Percentiles rank a stretch among this genome's conserved stretches.
These are phyloP conservation scores for Trichoderma reesei DNA, from an alignment of 495 filamentous ascomycete genomes.

Conservation along the genomic window DNA sequence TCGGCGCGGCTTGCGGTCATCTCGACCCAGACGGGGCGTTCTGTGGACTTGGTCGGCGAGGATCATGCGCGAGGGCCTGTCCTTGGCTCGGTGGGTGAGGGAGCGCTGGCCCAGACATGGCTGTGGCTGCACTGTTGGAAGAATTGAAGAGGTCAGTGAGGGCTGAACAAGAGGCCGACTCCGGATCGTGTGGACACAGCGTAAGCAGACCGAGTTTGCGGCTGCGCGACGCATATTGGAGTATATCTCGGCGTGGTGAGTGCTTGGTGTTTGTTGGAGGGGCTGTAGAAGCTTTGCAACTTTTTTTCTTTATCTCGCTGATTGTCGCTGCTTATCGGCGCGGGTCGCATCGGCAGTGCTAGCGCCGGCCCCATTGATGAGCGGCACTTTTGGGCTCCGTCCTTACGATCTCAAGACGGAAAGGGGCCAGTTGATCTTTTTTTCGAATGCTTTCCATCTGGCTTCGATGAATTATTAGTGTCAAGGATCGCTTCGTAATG, in stretches of 20 bases:
- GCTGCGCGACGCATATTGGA: slow-evolving; percentile 6
- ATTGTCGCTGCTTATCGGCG: background rate
- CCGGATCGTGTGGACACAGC: slow-evolving; percentile 15
- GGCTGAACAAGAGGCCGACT: background rate
- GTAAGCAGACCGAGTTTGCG: slow-evolving; percentile 24
- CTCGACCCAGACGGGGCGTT: slow-evolving; percentile 35
- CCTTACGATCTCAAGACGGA: no score
- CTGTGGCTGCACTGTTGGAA: slow-evolving; percentile 4
- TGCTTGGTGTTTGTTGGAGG: background rate
- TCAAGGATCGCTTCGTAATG: no score
- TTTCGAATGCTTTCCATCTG: no score
- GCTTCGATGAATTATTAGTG: no score
- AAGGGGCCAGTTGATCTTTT: no score
- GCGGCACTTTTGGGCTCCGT: no score
- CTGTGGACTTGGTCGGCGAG: slow-evolving; percentile 63
- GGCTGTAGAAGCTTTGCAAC: background rate
- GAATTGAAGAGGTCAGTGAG: background rate
- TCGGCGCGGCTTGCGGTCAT: slow-evolving; percentile 24
- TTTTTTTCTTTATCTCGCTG: background rate
- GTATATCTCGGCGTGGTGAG: background rate
- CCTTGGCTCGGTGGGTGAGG: slow-evolving; percentile 25
- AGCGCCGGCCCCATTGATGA: background rate
- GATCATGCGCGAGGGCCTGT: slow-evolving; percentile 61
- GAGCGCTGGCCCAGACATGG: slow-evolving; percentile 28
- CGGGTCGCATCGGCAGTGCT: background rate